Evolutionary conservation across 1,139 yeast species (phyloP).

Genomic region (Debaryomyces nepalensis): DNA sequence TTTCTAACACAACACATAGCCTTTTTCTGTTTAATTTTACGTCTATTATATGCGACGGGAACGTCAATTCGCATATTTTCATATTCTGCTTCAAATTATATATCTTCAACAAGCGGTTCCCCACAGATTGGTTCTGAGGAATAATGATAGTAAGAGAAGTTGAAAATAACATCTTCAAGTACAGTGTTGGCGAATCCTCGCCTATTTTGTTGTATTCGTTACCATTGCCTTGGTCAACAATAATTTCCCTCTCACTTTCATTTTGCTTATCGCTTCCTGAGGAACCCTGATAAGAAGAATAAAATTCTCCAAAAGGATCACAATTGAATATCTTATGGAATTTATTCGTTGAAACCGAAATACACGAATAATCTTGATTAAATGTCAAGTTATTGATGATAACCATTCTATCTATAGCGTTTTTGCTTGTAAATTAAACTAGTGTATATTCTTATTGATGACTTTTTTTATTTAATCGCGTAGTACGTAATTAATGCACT

Average conservation of each 20-base stretch:
- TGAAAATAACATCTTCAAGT: conserved; percentile 68
- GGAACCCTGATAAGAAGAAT: conserved; percentile 27
- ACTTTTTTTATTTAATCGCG: conserved; percentile 7
- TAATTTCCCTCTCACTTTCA: conserved; percentile 32
- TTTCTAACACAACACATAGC: conserved; percentile 60
- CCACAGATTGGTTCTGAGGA: conserved; percentile 46
- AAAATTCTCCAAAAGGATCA: conserved; percentile 54
- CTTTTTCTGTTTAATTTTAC: conserved; percentile 70
- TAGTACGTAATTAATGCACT: neutral
- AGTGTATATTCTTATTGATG: neutral
- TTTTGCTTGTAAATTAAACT: conserved; percentile 1
- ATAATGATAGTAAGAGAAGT: conserved; percentile 71
- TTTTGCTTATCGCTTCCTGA: conserved; percentile 6
- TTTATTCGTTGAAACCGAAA: conserved; percentile 41
- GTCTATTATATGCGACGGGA: conserved; percentile 63
- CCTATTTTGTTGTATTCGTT: conserved; percentile 8
- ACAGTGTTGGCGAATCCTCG: conserved; percentile 30
- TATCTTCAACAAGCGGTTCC: conserved; percentile 58
- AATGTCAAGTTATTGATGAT: conserved; percentile 45
- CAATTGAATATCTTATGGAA: conserved; percentile 48
- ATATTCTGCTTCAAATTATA: conserved; percentile 71
- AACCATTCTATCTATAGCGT: conserved; percentile 16
- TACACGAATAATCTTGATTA: conserved; percentile 50
- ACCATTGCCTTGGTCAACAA: conserved; percentile 16
- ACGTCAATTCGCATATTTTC: conserved; percentile 71